Conservation (phyloP, 768 basidiomycete species). For the Tricholomella constricta region DNA sequence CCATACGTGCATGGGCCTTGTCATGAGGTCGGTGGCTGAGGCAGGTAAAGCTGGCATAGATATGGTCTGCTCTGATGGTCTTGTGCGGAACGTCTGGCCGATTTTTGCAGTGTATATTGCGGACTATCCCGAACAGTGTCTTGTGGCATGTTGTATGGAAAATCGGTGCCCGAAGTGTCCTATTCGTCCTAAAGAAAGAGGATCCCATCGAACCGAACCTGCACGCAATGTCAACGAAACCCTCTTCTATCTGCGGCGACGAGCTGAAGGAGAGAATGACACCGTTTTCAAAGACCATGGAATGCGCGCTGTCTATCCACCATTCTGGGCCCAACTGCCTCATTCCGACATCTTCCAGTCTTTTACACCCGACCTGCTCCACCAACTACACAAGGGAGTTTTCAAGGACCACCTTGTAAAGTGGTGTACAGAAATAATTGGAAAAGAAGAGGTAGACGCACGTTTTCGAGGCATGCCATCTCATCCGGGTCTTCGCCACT, state of each 20-base stretch:
- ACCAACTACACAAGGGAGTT: slow-evolving; percentile 49
- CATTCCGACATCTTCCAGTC: slow-evolving; percentile 33
- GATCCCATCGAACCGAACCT: slow-evolving; percentile 6
- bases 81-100: slow-evolving; percentile 24
- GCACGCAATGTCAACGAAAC: background rate
- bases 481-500: slow-evolving; percentile 34
- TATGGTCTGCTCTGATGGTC: slow-evolving; percentile 34
- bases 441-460: slow-evolving; percentile 32
- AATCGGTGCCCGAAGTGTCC: slow-evolving; percentile 30
- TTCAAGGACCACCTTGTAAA: slow-evolving; percentile 45
- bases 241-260: background rate
- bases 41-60: slow-evolving; percentile 35
- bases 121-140: slow-evolving; percentile 39
- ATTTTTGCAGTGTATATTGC: slow-evolving; percentile 37
- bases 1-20: slow-evolving; percentile 30
- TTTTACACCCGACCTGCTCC: slow-evolving; percentile 44
- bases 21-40: slow-evolving; percentile 29
- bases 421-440: slow-evolving; percentile 31
- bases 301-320: slow-evolving; percentile 20
- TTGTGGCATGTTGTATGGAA: slow-evolving; percentile 27
- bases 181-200: slow-evolving; percentile 18
- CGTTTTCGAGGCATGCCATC: slow-evolving; percentile 33
- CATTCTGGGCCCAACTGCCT: slow-evolving; percentile 44
- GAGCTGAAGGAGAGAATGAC: background rate
- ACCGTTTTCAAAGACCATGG: slow-evolving; percentile 16